phyloP scores from a whole-genome alignment of 2,329 filamentous ascomycete genomes.

The Claviceps purpurea region DNA sequence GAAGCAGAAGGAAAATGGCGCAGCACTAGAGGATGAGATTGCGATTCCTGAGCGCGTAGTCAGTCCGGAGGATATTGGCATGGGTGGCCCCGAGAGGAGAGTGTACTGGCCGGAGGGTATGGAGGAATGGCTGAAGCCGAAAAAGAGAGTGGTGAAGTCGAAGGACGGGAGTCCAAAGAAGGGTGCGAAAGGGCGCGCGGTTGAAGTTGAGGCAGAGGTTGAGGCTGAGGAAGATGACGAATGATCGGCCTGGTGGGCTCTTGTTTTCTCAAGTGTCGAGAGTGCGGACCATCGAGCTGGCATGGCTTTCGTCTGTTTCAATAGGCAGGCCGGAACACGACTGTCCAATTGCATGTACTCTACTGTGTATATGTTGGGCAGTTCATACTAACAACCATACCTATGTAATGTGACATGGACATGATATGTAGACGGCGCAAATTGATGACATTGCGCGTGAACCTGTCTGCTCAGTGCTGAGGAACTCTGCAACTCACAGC shows the following conservation, averaged over 20 bases:
- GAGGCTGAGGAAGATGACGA: background rate
- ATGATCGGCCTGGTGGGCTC: background rate
- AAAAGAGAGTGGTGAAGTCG: slow-evolving; percentile 54
- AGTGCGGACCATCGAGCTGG: background rate
- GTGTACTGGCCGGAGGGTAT: slow-evolving; percentile 87
- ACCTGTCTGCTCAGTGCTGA: too few relatives aligned
- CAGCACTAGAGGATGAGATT: slow-evolving; percentile 23
- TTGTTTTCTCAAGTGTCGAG: background rate
- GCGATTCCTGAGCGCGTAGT: slow-evolving; percentile 32
- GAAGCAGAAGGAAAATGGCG: slow-evolving; percentile 10
- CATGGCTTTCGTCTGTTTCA: background rate
- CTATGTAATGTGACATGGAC: too few relatives aligned
- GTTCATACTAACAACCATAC: too few relatives aligned
- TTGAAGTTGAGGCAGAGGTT: background rate
- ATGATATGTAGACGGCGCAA: too few relatives aligned
- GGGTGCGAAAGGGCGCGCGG: slow-evolving; percentile 12
- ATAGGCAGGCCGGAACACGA: too few relatives aligned
- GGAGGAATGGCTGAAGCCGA: slow-evolving; percentile 79
- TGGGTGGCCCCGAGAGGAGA: slow-evolving; percentile 70
- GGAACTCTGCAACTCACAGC: too few relatives aligned
- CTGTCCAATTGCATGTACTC: too few relatives aligned
- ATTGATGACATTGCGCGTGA: too few relatives aligned
- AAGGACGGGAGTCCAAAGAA: slow-evolving; percentile 16
- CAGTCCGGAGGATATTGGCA: slow-evolving; percentile 57
- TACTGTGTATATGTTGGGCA: too few relatives aligned